phyloP scores from a whole-genome alignment of 2,329 filamentous ascomycete species.

The Cryphonectria naterciae region DNA sequence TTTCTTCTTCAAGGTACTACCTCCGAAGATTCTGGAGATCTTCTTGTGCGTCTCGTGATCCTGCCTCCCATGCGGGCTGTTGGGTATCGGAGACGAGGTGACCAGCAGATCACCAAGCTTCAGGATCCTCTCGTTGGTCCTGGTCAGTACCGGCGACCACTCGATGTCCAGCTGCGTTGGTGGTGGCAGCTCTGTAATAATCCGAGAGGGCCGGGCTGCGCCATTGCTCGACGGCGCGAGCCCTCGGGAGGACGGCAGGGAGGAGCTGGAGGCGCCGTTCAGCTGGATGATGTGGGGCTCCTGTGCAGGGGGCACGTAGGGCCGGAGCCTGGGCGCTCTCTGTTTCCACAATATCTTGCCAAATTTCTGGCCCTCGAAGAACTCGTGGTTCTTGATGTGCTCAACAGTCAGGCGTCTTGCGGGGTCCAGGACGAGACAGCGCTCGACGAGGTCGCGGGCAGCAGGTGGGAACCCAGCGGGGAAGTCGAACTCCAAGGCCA shows the following conservation, averaged over 20 bases:
- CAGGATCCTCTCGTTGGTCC: conserved; percentile 89
- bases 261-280: conserved; percentile 53
- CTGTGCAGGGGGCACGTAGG: conserved; percentile 77
- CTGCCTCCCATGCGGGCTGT: conserved; percentile 72
- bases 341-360: conserved; percentile 85
- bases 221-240: conserved; percentile 49
- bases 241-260: conserved; percentile 38
- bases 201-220: conserved; percentile 65
- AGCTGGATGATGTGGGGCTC: conserved; percentile 77
- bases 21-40: conserved; percentile 90
- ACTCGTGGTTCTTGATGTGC: conserved; percentile 94
- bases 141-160: conserved; percentile 94
- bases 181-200: conserved; percentile 95
- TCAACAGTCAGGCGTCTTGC: conserved; percentile 84
- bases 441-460: conserved; percentile 86
- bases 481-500: conserved; percentile 91
- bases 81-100: conserved; percentile 74
- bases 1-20: conserved; percentile 87
- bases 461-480: conserved; percentile 84
- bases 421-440: conserved; percentile 88
- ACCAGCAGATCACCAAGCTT: conserved; percentile 93
- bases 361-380: conserved; percentile 87
- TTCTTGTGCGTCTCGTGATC: conserved; percentile 78
- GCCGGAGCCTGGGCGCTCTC: conserved; percentile 84
- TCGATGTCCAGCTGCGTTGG: conserved; percentile 96